Base-by-base conservation (phyloP, 1,284 basidiomycete genomes). In the Rhodotorula sp. region DNA sequence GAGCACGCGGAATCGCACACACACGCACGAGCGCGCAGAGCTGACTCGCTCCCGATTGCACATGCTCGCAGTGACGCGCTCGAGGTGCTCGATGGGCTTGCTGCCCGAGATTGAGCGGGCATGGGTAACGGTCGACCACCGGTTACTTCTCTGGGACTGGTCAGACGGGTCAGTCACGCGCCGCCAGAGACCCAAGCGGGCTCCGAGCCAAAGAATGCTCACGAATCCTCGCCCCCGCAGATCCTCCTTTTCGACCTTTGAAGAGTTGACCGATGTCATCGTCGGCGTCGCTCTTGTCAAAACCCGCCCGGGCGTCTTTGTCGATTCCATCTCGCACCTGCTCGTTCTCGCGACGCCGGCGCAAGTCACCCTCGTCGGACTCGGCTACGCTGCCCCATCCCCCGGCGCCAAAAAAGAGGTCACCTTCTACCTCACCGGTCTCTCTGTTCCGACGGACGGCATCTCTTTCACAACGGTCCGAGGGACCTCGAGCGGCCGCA, bases 141-240 rank as follows among this genome's bases (percentile, higher is more conserved):
- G 92, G 78, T 85, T 99, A 55, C 93, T 97, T 79, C 84, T 99
- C 43, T 99, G 97, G 97, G 93, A 98, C 81, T 99, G 98, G 81
- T 84, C 89, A 62, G 92, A 97, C 79, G 92, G 92, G 89, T 93
- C 26, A 62, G 66, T 79, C 78, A 59, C 5, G 18, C 54, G 54
- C 28, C 23, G 26, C 26, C 54, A 14, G 0, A 10, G 6, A 21
- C 21, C n/a, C n/a, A 52, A 28, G 54, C 54, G 23, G 26, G 16
- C 54, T 16, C 26, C 28, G n/a, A 12, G 10, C 38, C 10, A 14
- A 43, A 12, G 10, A 43, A 12, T 43, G 38, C 38, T 43, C 38
- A 43, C 38, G 38, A 12, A 43, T 28, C 18, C 54, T 59, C 63
- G 60, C 63, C 49, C 56, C 65, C 72, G 48, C 76, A 91, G 91